phyloP scores from a whole-genome alignment of 139 green algal species.

The Astrephomene gubernaculifera region DNA sequence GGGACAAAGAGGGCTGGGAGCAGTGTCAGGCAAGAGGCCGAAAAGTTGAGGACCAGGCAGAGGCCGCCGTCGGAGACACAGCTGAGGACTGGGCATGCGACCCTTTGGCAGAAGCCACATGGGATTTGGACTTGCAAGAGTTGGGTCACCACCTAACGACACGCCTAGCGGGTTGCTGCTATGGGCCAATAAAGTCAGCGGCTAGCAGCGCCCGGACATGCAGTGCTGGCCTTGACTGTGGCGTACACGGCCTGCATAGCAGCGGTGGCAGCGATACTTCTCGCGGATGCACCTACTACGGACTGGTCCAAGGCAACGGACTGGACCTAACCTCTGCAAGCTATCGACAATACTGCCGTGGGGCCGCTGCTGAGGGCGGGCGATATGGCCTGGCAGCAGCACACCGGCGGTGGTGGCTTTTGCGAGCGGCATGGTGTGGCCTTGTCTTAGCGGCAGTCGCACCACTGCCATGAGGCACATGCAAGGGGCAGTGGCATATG shows the following conservation, averaged over 20 bases:
- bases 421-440: constrained; percentile 17
- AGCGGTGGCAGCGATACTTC: background rate
- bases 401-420: constrained; percentile 38
- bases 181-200: background rate
- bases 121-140: background rate
- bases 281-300: background rate
- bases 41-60: too few relatives aligned
- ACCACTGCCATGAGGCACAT: background rate
- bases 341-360: constrained; percentile 14
- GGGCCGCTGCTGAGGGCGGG: background rate
- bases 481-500: too few relatives aligned
- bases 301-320: background rate
- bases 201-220: too few relatives aligned
- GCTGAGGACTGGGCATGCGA: too few relatives aligned
- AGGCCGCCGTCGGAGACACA: too few relatives aligned
- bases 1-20: too few relatives aligned
- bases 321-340: background rate
- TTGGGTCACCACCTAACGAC: background rate
- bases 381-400: constrained; percentile 28
- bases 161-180: background rate
- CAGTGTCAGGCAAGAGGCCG: too few relatives aligned
- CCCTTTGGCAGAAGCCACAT: background rate
- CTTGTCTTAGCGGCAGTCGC: background rate
- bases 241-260: too few relatives aligned
- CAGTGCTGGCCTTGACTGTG: too few relatives aligned